Evolutionary conservation across 176 grass and related monocot genomes (phyloP).

Genomic region (Dactylis glomerata): DNA sequence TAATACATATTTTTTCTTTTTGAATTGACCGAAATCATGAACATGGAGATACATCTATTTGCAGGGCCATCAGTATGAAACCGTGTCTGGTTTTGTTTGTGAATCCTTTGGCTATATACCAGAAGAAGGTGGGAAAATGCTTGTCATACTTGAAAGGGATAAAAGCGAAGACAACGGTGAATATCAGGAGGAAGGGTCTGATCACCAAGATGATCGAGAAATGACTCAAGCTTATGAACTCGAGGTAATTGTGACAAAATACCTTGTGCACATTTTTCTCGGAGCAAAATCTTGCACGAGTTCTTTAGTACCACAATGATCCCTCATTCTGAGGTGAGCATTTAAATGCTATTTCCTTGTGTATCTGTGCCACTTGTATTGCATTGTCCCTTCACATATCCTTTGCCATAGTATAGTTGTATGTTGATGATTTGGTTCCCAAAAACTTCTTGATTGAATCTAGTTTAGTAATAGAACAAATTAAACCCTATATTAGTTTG

Average conservation of each 20-base stretch:
- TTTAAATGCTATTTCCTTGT: not conserved
- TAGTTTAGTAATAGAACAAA: not conserved
- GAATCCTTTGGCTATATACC: slow-evolving; percentile 94
- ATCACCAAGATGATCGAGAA: slow-evolving; percentile 61
- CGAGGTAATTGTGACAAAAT: slow-evolving; percentile 55
- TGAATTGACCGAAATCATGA: slow-evolving; percentile 21
- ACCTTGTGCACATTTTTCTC: not conserved
- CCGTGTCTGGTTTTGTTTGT: slow-evolving; percentile 94
- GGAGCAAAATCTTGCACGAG: not conserved
- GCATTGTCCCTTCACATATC: not conserved
- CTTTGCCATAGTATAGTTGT: not conserved
- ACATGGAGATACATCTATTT: slow-evolving; percentile 25
- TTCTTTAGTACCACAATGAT: not conserved
- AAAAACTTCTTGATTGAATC: not conserved
- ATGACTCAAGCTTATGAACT: slow-evolving; percentile 83
- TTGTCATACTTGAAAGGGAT: slow-evolving; percentile 78
- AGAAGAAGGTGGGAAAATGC: slow-evolving; percentile 72
- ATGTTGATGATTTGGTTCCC: not conserved
- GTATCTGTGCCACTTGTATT: not conserved
- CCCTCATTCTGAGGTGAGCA: not conserved
- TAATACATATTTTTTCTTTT: slow-evolving; percentile 17
- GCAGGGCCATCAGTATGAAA: slow-evolving; percentile 92
- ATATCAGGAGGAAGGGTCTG: slow-evolving; percentile 54
- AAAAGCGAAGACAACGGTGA: slow-evolving; percentile 60
- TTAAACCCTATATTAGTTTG: not conserved